A percentile compares a stretch with the other conserved stretches of the same genome.
phyloP scores from a whole-genome alignment of 257 asterid species.

The Nicotiana knightiana region DNA sequence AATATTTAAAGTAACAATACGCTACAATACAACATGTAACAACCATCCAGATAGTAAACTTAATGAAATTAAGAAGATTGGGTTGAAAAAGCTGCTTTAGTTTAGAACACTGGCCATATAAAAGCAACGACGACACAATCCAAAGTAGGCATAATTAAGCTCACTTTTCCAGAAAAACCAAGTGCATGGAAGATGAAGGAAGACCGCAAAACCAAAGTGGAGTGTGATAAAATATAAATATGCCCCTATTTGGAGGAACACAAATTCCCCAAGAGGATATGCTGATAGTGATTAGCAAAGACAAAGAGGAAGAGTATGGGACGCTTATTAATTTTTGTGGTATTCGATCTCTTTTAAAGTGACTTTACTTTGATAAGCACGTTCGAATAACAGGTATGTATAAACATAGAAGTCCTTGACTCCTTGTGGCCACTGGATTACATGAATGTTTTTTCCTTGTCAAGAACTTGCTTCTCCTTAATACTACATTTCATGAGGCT shows the following conservation, averaged over 20 bases:
- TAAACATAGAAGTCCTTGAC: not conserved
- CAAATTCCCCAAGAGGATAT: not conserved
- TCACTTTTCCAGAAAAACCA: slow-evolving; percentile 6
- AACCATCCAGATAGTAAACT: too few relatives aligned
- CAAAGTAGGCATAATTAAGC: not conserved
- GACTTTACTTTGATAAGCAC: not conserved
- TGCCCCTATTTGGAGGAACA: slow-evolving; percentile 10
- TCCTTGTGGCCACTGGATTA: not conserved
- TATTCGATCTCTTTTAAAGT: not conserved
- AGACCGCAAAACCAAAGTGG: slow-evolving; percentile 1
- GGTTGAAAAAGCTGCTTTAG: too few relatives aligned
- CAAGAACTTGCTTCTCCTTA: not conserved
- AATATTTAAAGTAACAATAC: too few relatives aligned
- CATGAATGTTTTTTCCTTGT: not conserved
- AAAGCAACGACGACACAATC: not conserved
- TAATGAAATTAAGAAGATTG: too few relatives aligned
- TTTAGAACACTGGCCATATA: not conserved
- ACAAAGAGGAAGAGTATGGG: too few relatives aligned
- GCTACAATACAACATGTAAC: too few relatives aligned
- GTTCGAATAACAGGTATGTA: not conserved
- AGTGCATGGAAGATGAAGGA: slow-evolving; percentile 13
- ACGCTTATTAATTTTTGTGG: not conserved
- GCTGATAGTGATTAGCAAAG: too few relatives aligned
- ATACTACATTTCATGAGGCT: too few relatives aligned
- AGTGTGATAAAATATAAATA: not conserved